Conservation (phyloP, 305 asterid species). For the Fraxinus greggii region DNA sequence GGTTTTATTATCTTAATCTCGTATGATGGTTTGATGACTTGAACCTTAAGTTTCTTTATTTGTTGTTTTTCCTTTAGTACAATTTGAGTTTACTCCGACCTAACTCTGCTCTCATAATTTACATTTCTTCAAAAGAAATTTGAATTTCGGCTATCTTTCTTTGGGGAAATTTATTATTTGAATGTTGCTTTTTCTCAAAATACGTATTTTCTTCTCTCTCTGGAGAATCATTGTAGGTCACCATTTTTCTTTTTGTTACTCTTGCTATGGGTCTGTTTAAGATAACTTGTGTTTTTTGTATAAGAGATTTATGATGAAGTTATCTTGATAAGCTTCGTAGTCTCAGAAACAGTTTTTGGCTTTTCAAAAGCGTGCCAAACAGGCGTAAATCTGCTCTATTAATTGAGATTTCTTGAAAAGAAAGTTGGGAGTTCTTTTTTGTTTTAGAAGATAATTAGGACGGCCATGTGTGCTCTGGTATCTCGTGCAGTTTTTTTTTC, state of each 20-base stretch:
- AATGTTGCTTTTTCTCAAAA: not conserved
- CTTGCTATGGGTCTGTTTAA: not conserved
- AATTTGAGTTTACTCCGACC: not conserved
- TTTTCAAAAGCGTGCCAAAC: not conserved
- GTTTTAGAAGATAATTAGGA: not conserved
- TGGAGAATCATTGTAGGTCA: not conserved
- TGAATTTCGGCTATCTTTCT: not conserved
- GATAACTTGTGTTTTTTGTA: not conserved
- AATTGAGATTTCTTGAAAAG: not conserved
- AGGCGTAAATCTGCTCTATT: not conserved
- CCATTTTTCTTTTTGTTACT: not conserved
- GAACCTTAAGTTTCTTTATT: not conserved
- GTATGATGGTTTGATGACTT: not conserved
- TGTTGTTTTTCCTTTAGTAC: not conserved
- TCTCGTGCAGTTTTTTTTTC: not conserved
- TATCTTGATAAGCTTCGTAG: not conserved
- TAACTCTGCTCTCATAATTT: not conserved
- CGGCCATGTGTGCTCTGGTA: not conserved
- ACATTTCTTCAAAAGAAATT: not conserved
- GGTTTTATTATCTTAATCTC: constrained; percentile 22
- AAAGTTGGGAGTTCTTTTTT: not conserved
- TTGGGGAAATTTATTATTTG: not conserved
- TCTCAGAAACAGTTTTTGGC: not conserved
- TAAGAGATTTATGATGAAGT: not conserved
- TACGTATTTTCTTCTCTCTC: not conserved